These are phyloP conservation scores for Neocatenulostroma microsporum DNA, from an alignment of 2,329 filamentous ascomycete species.

Conservation along the genomic window DNA sequence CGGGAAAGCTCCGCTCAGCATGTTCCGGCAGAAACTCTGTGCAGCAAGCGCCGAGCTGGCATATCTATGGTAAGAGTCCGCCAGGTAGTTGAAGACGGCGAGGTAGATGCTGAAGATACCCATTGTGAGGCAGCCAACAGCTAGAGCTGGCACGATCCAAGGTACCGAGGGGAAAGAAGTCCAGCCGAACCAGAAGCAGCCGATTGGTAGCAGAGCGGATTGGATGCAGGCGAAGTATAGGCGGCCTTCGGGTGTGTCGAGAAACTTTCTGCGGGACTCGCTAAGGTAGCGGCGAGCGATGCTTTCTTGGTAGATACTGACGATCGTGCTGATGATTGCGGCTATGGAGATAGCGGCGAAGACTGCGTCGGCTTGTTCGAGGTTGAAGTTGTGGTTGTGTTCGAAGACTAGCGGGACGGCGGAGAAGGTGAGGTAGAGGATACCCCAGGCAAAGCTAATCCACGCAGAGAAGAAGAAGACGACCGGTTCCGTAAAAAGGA, in stretches of 20 bases:
- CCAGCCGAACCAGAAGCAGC: slow-evolving; percentile 76
- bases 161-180: slow-evolving; percentile 54
- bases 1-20: slow-evolving; percentile 74
- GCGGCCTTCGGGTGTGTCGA: slow-evolving; percentile 60
- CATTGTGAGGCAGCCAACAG: slow-evolving; percentile 67
- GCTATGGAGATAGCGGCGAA: slow-evolving; percentile 68
- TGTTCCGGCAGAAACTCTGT: slow-evolving; percentile 77
- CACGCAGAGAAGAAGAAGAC: slow-evolving; percentile 84
- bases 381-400: slow-evolving; percentile 58
- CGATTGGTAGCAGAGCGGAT: slow-evolving; percentile 65
- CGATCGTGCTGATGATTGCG: slow-evolving; percentile 55
- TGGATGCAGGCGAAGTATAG: slow-evolving; percentile 79
- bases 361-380: slow-evolving; percentile 60
- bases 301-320: slow-evolving; percentile 44
- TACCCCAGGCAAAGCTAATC: slow-evolving; percentile 79
- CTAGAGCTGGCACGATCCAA: slow-evolving; percentile 66
- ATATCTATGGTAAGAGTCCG: slow-evolving; percentile 78
- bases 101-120: slow-evolving; percentile 83
- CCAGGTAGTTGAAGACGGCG: slow-evolving; percentile 86
- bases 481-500: slow-evolving; percentile 67
- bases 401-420: slow-evolving; percentile 72
- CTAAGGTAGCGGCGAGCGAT: slow-evolving; percentile 15
- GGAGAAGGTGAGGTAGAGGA: slow-evolving; percentile 77
- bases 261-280: slow-evolving; percentile 30
- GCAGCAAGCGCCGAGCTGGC: slow-evolving; percentile 80